A percentile compares a stretch with the other conserved stretches of the same genome.
Conservation (phyloP, 140 eudicot genomes). For the Oenanthe javanica region DNA sequence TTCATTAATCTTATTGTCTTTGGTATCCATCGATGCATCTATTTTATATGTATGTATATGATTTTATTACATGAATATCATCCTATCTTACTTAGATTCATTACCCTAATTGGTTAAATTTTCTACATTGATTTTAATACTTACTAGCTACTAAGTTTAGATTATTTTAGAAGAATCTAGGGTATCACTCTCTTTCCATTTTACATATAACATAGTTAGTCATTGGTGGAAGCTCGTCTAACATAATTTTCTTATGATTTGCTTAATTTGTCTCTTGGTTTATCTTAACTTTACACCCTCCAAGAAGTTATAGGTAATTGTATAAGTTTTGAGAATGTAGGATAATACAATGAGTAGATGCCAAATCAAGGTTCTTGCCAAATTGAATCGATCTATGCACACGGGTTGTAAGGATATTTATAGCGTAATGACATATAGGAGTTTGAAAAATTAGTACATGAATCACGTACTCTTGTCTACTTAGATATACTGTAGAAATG, state of each 20-base stretch:
- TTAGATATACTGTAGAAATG: no score
- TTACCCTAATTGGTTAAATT: constrained; percentile 1
- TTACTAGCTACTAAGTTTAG: background rate
- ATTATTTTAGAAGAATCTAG: background rate
- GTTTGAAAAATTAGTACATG: background rate
- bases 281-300: background rate
- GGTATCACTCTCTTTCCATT: background rate
- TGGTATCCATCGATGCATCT: background rate
- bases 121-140: background rate
- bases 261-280: background rate
- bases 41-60: background rate
- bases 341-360: background rate
- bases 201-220: background rate
- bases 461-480: background rate
- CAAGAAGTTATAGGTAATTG: background rate
- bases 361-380: background rate
- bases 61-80: background rate
- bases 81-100: background rate
- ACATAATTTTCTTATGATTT: background rate
- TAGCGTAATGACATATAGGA: background rate
- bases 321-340: background rate
- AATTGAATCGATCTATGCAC: background rate
- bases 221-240: background rate
- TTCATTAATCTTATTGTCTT: background rate
- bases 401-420: background rate